These are phyloP conservation scores for Haematococcus sp. DNA, from an alignment of 139 green algal species.

Conservation along the genomic window DNA sequence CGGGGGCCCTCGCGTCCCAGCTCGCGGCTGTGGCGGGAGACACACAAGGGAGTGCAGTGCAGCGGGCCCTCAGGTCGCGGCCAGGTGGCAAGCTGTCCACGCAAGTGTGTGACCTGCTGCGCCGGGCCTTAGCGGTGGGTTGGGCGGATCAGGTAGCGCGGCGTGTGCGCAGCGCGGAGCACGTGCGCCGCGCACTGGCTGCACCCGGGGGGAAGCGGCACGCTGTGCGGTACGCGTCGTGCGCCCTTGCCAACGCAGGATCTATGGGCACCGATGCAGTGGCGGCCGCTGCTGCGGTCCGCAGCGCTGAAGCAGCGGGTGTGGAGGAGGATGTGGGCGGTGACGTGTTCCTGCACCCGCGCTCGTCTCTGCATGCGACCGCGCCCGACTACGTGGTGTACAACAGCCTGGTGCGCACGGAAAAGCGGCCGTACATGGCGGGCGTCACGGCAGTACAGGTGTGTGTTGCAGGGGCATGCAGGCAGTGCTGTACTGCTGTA, in stretches of 20 bases:
- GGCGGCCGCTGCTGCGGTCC: neutral
- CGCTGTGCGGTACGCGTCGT: constrained; percentile 65
- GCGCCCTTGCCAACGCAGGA: constrained; percentile 6
- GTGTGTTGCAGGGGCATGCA: constrained; percentile 5
- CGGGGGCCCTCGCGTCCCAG: neutral
- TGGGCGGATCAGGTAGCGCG: constrained; percentile 83
- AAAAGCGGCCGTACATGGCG: constrained; percentile 86
- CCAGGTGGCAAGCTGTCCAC: too few relatives aligned
- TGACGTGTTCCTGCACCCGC: constrained; percentile 88
- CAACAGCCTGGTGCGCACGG: constrained; percentile 68
- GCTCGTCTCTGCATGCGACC: constrained; percentile 56
- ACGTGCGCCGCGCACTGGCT: constrained; percentile 2
- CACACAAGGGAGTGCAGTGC: too few relatives aligned
- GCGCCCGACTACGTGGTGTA: constrained; percentile 83
- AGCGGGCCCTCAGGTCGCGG: too few relatives aligned
- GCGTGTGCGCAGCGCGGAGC: constrained; percentile 29
- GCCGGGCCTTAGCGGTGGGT: constrained; percentile 69
- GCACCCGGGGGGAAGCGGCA: constrained; percentile 23
- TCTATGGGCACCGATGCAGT: neutral
- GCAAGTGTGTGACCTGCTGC: constrained; percentile 50
- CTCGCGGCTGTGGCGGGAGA: neutral
- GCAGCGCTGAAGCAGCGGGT: neutral
- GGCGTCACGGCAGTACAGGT: constrained; percentile 67
- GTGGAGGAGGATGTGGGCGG: constrained; percentile 11
- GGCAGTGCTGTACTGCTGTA: constrained; percentile 38